A percentile compares a stretch with the other conserved stretches of the same genome.
These are phyloP conservation scores for Backusella morwellensis DNA, from an alignment of 192 early-diverging fungal genomes.

Conservation along the genomic window DNA sequence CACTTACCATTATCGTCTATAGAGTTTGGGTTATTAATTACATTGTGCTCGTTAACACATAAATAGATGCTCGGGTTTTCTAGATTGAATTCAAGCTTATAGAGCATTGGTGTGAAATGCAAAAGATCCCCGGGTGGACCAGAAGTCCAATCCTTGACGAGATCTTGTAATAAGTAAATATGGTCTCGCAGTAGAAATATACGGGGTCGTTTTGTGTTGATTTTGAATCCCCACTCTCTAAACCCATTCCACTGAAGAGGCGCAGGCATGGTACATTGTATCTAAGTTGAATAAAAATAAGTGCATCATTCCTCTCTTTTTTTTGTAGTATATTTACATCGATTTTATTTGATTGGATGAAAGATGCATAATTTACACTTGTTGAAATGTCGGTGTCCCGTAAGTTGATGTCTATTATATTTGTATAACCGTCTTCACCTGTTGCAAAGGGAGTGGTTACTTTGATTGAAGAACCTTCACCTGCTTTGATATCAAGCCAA, in stretches of 20 bases:
- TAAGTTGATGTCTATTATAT: conserved; percentile 46
- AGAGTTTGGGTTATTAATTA: conserved; percentile 70
- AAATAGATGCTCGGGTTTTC: conserved; percentile 53
- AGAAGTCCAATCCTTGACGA: conserved; percentile 66
- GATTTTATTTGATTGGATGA: conserved; percentile 48
- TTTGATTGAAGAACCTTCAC: conserved; percentile 47
- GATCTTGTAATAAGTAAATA: conserved; percentile 69
- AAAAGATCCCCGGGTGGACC: conserved; percentile 48
- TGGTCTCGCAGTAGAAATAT: conserved; percentile 75
- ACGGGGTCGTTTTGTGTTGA: conserved; percentile 40
- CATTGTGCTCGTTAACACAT: conserved; percentile 75
- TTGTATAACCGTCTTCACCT: conserved; percentile 53
- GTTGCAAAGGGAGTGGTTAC: conserved; percentile 59
- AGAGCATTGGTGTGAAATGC: conserved; percentile 70
- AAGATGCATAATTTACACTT: conserved; percentile 66
- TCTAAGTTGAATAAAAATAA: conserved; percentile 30
- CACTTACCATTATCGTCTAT: conserved; percentile 69
- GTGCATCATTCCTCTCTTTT: background rate
- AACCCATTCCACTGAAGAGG: conserved; percentile 72
- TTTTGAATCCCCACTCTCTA: conserved; percentile 65
- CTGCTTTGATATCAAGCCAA: conserved; percentile 67
- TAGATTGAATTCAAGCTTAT: conserved; percentile 52
- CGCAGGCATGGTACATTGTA: conserved; percentile 51
- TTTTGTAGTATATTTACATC: conserved; percentile 38
- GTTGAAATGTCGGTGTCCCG: conserved; percentile 49